Base-by-base conservation (phyloP, 371 early-diverging fungal species). In the Smittium mucronatum region DNA sequence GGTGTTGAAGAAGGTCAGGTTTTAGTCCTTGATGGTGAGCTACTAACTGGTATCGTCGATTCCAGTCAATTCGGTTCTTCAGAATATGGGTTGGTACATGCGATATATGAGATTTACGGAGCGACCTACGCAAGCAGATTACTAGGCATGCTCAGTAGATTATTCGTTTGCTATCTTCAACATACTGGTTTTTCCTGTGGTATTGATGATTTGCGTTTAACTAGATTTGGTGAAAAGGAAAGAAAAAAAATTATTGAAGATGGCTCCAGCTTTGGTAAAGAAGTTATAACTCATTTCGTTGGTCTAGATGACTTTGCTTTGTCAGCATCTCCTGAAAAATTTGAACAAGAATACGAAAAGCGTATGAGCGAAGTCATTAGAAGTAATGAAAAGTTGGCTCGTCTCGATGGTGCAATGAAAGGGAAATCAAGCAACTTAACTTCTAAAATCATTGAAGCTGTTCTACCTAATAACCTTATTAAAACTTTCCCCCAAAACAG, bases 131-230 rank as follows among this genome's bases (percentile, higher is more conserved):
- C 97, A 25, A 98, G 98, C 36, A 89, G 87, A 75, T 82, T 99
- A 60, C 85, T 99, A 58, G 93, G 95, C 72, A 91, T 92, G 36
- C 82, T 99, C 63, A 90, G 97, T 34, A 89, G 97, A 69, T 81
- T 99, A 36, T 94, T 99, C 75, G 95, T 98, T 60, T 84, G 87
- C 60, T 98, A 92, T 81, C 81, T 94, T n/a, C 94, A 95, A 78
- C 81, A 83, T 64, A 85, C 85, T 69, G 99, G 97, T 26, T 98
- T 98, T 81, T 90, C 95, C 47, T 95, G 99, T 81, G 87, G 99
- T 71, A 97, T 99, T 93, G 99, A 99, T 76, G 99, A 99, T 87
- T 85, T 99, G 83, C 78, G 86, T 30, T 81, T 99, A 47, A 96
- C 90, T 5, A 77, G 74, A 1, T 86, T 87, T 72, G 98, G 96